Evolutionary conservation across 2,329 filamentous ascomycete genomes (phyloP).

Genomic region (Ambrosiella xylebori): DNA sequence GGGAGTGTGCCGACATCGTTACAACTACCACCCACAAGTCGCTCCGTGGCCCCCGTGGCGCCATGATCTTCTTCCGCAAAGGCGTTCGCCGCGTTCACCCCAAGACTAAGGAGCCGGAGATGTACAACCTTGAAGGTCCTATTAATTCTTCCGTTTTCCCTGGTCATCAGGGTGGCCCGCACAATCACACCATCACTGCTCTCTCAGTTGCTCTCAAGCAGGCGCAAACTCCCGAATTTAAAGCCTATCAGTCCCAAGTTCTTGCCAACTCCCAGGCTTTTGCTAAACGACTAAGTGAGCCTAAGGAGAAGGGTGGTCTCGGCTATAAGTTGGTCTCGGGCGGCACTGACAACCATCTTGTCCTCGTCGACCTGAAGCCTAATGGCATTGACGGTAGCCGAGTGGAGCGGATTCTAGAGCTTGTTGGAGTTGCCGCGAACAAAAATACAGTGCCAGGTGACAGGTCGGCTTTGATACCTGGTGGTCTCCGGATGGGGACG

Average conservation of each 20-base stretch:
- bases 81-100: conserved; percentile 68
- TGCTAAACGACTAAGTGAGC: conserved; percentile 45
- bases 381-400: conserved; percentile 75
- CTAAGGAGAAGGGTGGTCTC: conserved; percentile 58
- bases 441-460: conserved; percentile 98
- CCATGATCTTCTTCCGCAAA: conserved; percentile 97
- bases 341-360: conserved; percentile 94
- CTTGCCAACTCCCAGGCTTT: conserved; percentile 83
- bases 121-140: conserved; percentile 79
- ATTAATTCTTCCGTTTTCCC: conserved; percentile 98
- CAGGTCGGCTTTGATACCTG: conserved; percentile 80
- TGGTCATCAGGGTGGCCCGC: conserved; percentile 90
- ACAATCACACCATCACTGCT: conserved; percentile 98
- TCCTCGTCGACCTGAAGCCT: conserved; percentile 79
- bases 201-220: conserved; percentile 90
- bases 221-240: conserved; percentile 76
- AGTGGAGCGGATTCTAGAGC: conserved; percentile 76
- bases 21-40: conserved; percentile 98
- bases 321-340: conserved; percentile 83
- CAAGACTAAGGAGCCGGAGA: conserved; percentile 69
- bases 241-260: conserved; percentile 78
- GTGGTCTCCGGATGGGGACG: conserved; percentile 83
- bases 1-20: conserved; percentile 79
- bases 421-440: conserved; percentile 92
- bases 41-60: conserved; percentile 80